Conservation (phyloP, 2,329 filamentous ascomycete species). For the Cercospora beticola region DNA sequence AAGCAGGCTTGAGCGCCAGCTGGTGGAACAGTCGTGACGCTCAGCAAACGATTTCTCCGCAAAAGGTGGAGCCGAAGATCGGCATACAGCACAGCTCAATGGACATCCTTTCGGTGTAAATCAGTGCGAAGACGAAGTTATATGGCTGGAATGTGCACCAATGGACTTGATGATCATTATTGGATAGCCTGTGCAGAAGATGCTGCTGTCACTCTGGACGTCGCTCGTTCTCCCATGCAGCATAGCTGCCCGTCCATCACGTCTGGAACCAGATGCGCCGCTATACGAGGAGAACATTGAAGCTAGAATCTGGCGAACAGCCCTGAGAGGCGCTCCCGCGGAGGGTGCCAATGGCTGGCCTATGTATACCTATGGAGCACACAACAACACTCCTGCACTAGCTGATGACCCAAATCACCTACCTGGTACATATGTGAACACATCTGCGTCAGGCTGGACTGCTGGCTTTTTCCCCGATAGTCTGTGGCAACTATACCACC, state of each 20-base stretch:
- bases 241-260: not conserved
- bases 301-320: constrained; percentile 21
- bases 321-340: constrained; percentile 13
- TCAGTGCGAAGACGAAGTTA: not conserved
- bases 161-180: not conserved
- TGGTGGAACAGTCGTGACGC: not conserved
- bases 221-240: not conserved
- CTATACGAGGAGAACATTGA: constrained; percentile 20
- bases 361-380: constrained; percentile 20
- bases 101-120: not conserved
- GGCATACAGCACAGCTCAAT: not conserved
- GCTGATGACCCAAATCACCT: not conserved
- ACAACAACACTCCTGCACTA: constrained; percentile 18
- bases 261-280: not conserved
- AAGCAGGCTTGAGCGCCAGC: not conserved
- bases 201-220: not conserved
- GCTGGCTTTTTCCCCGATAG: constrained; percentile 22
- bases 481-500: constrained; percentile 23
- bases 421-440: constrained; percentile 17
- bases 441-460: constrained; percentile 21
- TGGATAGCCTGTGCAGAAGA: not conserved
- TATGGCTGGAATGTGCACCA: not conserved
- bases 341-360: constrained; percentile 20
- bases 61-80: not conserved
- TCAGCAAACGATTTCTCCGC: not conserved